These are phyloP conservation scores for Ogataea polymorpha DNA, from an alignment of 805 yeast genomes.

Conservation along the genomic window DNA sequence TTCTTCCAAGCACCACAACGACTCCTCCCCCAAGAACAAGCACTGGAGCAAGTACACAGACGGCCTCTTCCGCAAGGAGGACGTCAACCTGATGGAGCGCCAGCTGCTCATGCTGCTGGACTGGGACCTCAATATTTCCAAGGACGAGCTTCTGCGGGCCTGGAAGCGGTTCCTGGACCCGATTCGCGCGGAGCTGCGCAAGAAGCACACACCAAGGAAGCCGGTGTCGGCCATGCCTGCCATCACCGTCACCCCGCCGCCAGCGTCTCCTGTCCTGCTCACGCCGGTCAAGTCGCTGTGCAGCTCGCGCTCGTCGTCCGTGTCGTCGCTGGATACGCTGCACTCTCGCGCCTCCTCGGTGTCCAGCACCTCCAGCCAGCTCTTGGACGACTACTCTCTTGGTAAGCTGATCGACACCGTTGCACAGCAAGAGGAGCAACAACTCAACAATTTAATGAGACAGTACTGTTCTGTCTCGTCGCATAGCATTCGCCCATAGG, in stretches of 20 bases:
- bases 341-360: slow-evolving; percentile 34
- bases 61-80: slow-evolving; percentile 63
- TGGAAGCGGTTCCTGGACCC: slow-evolving; percentile 50
- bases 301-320: slow-evolving; percentile 22
- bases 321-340: slow-evolving; percentile 17
- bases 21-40: slow-evolving; percentile 70
- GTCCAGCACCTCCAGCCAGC: slow-evolving; percentile 21
- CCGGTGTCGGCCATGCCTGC: slow-evolving; percentile 12
- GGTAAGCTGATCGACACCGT: slow-evolving; percentile 30
- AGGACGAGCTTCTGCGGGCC: slow-evolving; percentile 40
- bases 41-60: slow-evolving; percentile 82
- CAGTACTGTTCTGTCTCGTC: slow-evolving; percentile 30
- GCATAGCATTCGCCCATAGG: slow-evolving; percentile 5
- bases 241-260: slow-evolving; percentile 1
- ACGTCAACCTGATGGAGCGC: slow-evolving; percentile 77
- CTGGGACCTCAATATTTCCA: slow-evolving; percentile 60
- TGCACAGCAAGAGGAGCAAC: slow-evolving; percentile 34
- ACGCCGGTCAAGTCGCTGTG: slow-evolving; percentile 1
- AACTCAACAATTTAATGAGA: slow-evolving; percentile 32
- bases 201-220: slow-evolving; percentile 31
- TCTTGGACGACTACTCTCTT: slow-evolving; percentile 23
- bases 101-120: slow-evolving; percentile 64
- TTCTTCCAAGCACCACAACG: slow-evolving; percentile 73
- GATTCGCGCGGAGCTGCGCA: slow-evolving; percentile 39
- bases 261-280: no score